Conservation (phyloP, 202 grass and related monocot species). For the Setaria italica region DNA sequence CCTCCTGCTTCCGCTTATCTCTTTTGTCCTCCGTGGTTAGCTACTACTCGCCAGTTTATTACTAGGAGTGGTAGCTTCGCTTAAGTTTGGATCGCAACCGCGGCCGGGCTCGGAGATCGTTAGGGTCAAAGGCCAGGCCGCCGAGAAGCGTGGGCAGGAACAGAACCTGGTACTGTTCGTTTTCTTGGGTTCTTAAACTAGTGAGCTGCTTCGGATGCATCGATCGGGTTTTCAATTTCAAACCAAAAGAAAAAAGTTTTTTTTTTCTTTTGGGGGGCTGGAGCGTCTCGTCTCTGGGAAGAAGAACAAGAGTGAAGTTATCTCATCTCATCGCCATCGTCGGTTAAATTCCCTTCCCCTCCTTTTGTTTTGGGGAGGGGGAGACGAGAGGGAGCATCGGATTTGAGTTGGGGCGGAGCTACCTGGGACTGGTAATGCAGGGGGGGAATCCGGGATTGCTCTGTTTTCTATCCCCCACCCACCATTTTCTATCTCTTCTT, state of each 20-base stretch:
- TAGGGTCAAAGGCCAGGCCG: background rate
- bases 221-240: constrained; percentile 7
- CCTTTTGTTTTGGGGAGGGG: background rate
- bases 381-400: background rate
- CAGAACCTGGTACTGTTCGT: background rate
- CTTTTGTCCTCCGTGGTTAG: background rate
- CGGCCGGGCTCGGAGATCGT: background rate
- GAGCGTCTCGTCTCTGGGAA: background rate
- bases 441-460: constrained; percentile 28
- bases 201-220: constrained; percentile 31
- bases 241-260: background rate
- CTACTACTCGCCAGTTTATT: background rate
- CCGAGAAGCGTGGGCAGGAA: background rate
- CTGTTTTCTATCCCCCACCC: background rate
- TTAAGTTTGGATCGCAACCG: background rate
- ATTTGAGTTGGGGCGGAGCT: constrained; percentile 38
- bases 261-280: background rate
- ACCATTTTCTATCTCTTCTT: background rate
- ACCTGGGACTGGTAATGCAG: constrained; percentile 32
- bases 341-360: background rate
- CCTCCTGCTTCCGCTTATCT: background rate
- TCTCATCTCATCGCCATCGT: background rate
- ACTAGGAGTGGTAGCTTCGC: background rate
- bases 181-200: constrained; percentile 31
- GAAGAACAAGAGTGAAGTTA: constrained; percentile 13